These are phyloP conservation scores for Orobanche coerulescens DNA, from an alignment of 257 asterid species.

Conservation along the genomic window DNA sequence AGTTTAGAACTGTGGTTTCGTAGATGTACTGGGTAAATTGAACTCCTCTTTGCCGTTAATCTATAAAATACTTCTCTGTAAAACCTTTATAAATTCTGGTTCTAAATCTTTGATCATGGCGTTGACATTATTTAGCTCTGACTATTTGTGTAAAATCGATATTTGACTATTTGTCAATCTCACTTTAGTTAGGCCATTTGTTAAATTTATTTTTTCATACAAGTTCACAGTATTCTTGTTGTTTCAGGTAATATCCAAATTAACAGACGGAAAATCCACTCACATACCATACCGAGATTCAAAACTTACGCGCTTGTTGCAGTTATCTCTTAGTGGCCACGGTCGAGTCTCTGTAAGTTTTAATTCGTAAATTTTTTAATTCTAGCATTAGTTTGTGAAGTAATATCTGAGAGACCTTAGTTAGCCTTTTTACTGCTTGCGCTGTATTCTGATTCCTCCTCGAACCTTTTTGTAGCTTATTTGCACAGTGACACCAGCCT, in stretches of 20 bases:
- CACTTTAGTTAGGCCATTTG: background rate
- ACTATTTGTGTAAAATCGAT: background rate
- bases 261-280: constrained; percentile 76
- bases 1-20: background rate
- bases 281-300: constrained; percentile 84
- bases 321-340: constrained; percentile 77
- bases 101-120: background rate
- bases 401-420: constrained; percentile 6
- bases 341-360: constrained; percentile 78
- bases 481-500: constrained; percentile 80
- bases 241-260: constrained; percentile 66
- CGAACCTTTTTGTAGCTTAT: constrained; percentile 52
- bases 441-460: constrained; percentile 24
- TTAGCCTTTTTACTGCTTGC: constrained; percentile 12
- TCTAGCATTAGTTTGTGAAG: constrained; percentile 13
- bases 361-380: constrained; percentile 7
- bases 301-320: constrained; percentile 74
- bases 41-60: background rate
- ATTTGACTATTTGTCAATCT: background rate
- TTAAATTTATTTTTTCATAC: background rate
- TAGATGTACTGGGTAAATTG: background rate
- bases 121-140: constrained; percentile 5
- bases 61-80: background rate
- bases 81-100: background rate
- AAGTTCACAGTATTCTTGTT: constrained; percentile 4